These are phyloP conservation scores for Shiraia sp. DNA, from an alignment of 2,329 filamentous ascomycete species.

Conservation along the genomic window DNA sequence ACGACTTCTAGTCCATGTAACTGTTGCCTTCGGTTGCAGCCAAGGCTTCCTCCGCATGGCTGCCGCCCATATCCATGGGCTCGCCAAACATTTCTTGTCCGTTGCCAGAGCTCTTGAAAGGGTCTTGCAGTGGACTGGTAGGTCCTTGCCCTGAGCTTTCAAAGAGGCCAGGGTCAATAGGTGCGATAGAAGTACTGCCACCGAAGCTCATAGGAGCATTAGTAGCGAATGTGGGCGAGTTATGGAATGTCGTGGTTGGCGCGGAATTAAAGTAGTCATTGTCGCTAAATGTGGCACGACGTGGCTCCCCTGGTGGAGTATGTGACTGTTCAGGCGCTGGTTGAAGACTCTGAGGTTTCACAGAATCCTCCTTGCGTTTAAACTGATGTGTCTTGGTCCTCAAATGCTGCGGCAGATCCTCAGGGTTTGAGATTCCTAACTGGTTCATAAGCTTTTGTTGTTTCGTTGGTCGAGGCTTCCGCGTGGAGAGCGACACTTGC, in stretches of 20 bases:
- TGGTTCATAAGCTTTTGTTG: constrained; percentile 92
- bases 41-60: constrained; percentile 44
- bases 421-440: constrained; percentile 84
- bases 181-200: constrained; percentile 30
- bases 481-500: constrained; percentile 84
- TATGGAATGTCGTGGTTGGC: constrained; percentile 31
- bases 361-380: constrained; percentile 60
- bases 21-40: constrained; percentile 41
- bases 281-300: constrained; percentile 28
- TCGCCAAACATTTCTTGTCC: constrained; percentile 44
- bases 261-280: constrained; percentile 39
- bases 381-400: constrained; percentile 65
- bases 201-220: constrained; percentile 36
- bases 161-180: constrained; percentile 44
- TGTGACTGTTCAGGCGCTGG: constrained; percentile 43
- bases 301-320: constrained; percentile 44
- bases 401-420: constrained; percentile 83
- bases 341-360: constrained; percentile 38
- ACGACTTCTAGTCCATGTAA: constrained; percentile 35
- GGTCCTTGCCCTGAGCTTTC: constrained; percentile 34
- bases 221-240: constrained; percentile 41
- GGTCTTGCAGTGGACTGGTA: constrained; percentile 40
- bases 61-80: constrained; percentile 39
- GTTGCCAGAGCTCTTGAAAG: constrained; percentile 43
- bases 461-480: constrained; percentile 95